phyloP scores from a whole-genome alignment of 2,329 filamentous ascomycete genomes.

The Cladophialophora exuberans region DNA sequence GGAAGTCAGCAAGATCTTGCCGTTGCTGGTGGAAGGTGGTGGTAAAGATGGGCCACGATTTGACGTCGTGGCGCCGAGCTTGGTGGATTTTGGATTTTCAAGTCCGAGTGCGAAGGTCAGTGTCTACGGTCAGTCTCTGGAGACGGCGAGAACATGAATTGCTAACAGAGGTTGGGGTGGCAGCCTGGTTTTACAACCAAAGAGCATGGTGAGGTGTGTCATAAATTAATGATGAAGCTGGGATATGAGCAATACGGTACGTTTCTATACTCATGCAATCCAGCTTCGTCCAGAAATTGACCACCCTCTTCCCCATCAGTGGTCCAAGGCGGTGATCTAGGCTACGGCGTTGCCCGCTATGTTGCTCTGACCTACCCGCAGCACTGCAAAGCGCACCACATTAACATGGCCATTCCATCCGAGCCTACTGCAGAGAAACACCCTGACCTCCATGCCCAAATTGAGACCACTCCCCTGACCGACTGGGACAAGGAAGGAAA shows the following conservation, averaged over 20 bases:
- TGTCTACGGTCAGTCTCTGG: not conserved
- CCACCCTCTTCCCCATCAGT: not conserved
- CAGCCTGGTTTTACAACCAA: slow-evolving; percentile 57
- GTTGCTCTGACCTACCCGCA: slow-evolving; percentile 62
- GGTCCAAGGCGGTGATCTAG: slow-evolving; percentile 13
- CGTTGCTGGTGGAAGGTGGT: slow-evolving; percentile 42
- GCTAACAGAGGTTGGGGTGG: not conserved
- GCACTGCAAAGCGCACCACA: slow-evolving; percentile 61
- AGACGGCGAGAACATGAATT: not conserved
- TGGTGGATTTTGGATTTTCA: slow-evolving; percentile 7
- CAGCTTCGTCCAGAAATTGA: not conserved
- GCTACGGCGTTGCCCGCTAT: slow-evolving; percentile 60
- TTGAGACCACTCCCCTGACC: slow-evolving; percentile 58
- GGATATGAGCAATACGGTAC: slow-evolving; percentile 63
- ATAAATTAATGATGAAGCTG: slow-evolving; percentile 69
- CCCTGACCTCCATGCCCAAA: slow-evolving; percentile 59
- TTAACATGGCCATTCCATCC: slow-evolving; percentile 58
- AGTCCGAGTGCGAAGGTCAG: not conserved
- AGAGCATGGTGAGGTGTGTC: slow-evolving; percentile 66
- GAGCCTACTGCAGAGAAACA: slow-evolving; percentile 55
- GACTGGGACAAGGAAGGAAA: slow-evolving; percentile 56
- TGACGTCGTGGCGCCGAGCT: slow-evolving; percentile 52
- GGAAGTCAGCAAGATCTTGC: slow-evolving; percentile 63
- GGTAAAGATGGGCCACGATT: slow-evolving; percentile 38
- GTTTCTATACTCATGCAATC: not conserved